Conservation (phyloP, 208 protist species). For the Borovskyia barvae region DNA sequence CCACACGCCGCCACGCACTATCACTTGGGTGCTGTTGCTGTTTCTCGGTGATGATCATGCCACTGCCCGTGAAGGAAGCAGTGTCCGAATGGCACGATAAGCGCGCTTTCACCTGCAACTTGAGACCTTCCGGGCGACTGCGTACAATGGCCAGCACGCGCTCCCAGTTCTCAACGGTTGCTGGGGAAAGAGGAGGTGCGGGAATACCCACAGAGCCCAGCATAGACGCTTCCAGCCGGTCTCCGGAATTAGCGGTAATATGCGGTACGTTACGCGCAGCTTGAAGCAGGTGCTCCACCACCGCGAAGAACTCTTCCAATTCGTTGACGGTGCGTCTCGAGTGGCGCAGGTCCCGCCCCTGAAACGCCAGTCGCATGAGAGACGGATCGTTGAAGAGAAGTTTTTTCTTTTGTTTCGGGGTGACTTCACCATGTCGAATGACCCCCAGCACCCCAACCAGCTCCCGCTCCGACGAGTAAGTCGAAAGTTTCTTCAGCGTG, state of each 20-base stretch:
- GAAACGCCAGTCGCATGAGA: constrained; percentile 26
- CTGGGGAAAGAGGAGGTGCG: background rate
- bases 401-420: constrained; percentile 62
- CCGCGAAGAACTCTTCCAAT: constrained; percentile 16
- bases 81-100: background rate
- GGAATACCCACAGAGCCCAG: background rate
- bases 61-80: constrained; percentile 25
- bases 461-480: constrained; percentile 38
- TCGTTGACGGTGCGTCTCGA: constrained; percentile 21
- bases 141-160: constrained; percentile 39
- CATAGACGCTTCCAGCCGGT: constrained; percentile 6
- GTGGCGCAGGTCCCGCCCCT: constrained; percentile 4
- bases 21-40: background rate
- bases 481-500: constrained; percentile 42
- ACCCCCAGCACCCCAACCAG: constrained; percentile 52
- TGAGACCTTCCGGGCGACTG: constrained; percentile 34
- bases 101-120: constrained; percentile 40
- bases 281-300: constrained; percentile 13
- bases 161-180: constrained; percentile 32
- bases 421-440: constrained; percentile 50
- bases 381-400: constrained; percentile 37
- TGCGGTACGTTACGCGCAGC: background rate
- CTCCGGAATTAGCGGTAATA: background rate
- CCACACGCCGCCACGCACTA: background rate
- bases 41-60: background rate